phyloP scores from a whole-genome alignment of 352 stramenopile genomes.

The Phytopythium sindhum region DNA sequence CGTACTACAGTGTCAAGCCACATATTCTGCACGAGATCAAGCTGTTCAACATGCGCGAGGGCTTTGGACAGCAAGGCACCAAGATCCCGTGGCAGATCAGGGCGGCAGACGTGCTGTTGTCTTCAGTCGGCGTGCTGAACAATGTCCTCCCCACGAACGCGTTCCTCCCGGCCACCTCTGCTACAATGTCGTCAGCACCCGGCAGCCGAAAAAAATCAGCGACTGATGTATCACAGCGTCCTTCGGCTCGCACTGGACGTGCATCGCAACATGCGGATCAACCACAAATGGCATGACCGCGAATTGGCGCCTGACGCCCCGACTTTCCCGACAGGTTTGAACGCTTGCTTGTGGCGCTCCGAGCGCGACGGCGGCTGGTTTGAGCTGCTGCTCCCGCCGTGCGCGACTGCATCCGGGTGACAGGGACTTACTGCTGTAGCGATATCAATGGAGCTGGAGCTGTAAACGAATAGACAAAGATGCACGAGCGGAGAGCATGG shows the following conservation, averaged over 20 bases:
- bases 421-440: no score
- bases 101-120: constrained; percentile 44
- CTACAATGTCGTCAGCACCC: constrained; percentile 14
- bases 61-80: constrained; percentile 29
- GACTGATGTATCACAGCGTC: constrained; percentile 47
- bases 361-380: not conserved
- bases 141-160: constrained; percentile 43
- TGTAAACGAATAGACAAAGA: no score
- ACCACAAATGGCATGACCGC: constrained; percentile 20
- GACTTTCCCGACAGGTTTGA: not conserved
- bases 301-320: not conserved
- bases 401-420: not conserved
- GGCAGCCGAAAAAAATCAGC: constrained; percentile 19
- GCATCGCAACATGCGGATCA: constrained; percentile 37
- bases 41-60: constrained; percentile 67
- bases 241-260: constrained; percentile 43
- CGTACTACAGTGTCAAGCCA: constrained; percentile 53
- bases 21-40: constrained; percentile 44
- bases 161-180: constrained; percentile 35
- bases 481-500: not conserved
- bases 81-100: constrained; percentile 50
- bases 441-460: no score
- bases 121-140: constrained; percentile 49
- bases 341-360: not conserved
- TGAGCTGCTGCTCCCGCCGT: not conserved